Evolutionary conservation across 2,329 filamentous ascomycete genomes (phyloP), one percentile per base, ranked within the genome.

Genomic region (Mariannaea sp.): DNA sequence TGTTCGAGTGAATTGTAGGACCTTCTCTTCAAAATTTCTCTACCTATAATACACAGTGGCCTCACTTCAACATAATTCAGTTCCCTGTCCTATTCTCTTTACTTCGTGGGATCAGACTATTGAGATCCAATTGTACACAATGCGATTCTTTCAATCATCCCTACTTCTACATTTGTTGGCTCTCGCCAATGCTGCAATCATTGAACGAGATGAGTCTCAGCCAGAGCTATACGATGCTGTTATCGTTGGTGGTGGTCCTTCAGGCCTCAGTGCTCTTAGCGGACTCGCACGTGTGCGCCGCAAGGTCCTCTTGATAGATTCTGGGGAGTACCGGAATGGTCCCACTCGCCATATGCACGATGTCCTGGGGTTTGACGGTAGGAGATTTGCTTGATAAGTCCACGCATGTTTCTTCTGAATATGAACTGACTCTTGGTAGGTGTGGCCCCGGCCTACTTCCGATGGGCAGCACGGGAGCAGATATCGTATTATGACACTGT

Each of bases 271-370:
- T 41, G 77, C 77, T 2, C 59, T 82, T 43, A 85, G 82, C 50
- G 81, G 77, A 35, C 75, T 86, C n/a, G 82, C 79, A 6, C 80
- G 83, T 13, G 82, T 86, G 12, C 76, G 77, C 10, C 75, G 82
- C 12, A 79, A 75, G 5, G 77, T 78, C 1, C 69, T 85, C 7
- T 65, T 86, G 35, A 78, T 86, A 47, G 83, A 86, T 65, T 83
- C 80, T 16, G 79, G 77, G 10, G 71, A 76, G 24, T 86, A 86
- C 59, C 79, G 83, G 45, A 86, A 86, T 62, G 74, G 47, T 1
- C 70, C 75, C 0, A 85, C 83, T 0, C 70, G 82, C 12, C 77
- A 83, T 57, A 80, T 85, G 75, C 83, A 86, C 67, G 83, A 86
- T 64, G 79, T 86, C 0, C 72, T 85, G 20, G 82, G 82, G 3